A percentile compares a stretch with the other conserved stretches of the same genome.
phyloP scores from a whole-genome alignment of 2,329 filamentous ascomycete genomes.

The Epichloe sibirici region DNA sequence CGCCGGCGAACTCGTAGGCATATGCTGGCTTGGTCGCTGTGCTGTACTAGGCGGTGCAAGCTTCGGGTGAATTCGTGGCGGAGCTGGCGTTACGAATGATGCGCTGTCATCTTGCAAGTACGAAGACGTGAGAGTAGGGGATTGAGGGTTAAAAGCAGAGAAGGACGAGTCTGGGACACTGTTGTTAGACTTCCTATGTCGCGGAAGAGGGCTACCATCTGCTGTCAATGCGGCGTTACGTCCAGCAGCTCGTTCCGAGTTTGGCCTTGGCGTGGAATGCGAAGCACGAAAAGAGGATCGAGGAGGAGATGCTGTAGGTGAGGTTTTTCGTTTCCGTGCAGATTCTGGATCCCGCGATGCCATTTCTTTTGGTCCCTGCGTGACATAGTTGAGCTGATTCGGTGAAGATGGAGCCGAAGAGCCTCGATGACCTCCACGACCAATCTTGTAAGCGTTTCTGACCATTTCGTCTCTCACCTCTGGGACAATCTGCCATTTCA shows the following conservation, averaged over 20 bases:
- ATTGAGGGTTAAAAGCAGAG: constrained; percentile 41
- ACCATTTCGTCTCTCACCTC: constrained; percentile 81
- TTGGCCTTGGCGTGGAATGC: constrained; percentile 48
- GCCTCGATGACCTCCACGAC: constrained; percentile 51
- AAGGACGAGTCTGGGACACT: constrained; percentile 27
- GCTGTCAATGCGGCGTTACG: constrained; percentile 27
- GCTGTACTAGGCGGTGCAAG: constrained; percentile 71
- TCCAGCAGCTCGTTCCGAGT: constrained; percentile 26
- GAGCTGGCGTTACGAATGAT: constrained; percentile 60
- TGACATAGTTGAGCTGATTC: constrained; percentile 47
- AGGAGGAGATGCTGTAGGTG: constrained; percentile 43
- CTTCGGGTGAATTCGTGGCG: constrained; percentile 59
- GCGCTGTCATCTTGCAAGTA: constrained; percentile 47
- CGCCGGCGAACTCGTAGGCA: constrained; percentile 74
- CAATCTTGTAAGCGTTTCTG: constrained; percentile 53
- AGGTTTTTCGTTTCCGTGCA: constrained; percentile 43
- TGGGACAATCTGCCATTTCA: constrained; percentile 94
- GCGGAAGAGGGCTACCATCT: constrained; percentile 52
- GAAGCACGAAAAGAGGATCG: constrained; percentile 35
- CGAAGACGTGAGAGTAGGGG: constrained; percentile 49
- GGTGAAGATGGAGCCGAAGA: constrained; percentile 62
- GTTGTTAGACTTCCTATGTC: constrained; percentile 34
- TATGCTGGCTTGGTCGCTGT: constrained; percentile 71
- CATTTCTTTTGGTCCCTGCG: constrained; percentile 45
- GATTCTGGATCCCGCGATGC: constrained; percentile 37